These are phyloP conservation scores for Hanseniaspora sp. DNA, from an alignment of 1,139 yeast genomes.

Conservation along the genomic window DNA sequence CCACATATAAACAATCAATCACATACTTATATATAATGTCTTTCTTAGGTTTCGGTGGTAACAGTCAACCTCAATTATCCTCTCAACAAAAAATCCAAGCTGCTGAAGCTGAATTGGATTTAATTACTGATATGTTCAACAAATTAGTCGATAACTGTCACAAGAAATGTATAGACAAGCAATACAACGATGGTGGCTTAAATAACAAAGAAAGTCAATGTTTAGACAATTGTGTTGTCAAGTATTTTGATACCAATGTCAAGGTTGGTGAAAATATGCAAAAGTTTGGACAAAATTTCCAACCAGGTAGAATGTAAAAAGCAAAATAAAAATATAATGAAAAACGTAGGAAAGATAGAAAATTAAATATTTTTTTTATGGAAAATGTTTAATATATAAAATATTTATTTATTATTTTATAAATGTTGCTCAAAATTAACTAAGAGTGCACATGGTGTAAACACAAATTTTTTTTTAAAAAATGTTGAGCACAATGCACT, in stretches of 20 bases:
- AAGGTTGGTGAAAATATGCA: constrained; percentile 91
- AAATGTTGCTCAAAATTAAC: no score
- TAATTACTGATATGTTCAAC: constrained; percentile 97
- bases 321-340: constrained; percentile 9
- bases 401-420: no score
- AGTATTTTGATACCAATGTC: constrained; percentile 90
- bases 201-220: constrained; percentile 80
- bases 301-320: constrained; percentile 30
- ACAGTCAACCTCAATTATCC: constrained; percentile 58
- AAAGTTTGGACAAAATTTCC: constrained; percentile 47
- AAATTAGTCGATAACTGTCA: constrained; percentile 75
- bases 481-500: no score
- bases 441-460: no score
- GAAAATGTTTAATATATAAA: no score
- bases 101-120: constrained; percentile 83
- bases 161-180: constrained; percentile 61
- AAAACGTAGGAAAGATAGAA: neutral
- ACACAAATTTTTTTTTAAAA: no score
- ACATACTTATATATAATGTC: constrained; percentile 39
- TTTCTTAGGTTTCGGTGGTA: constrained; percentile 77
- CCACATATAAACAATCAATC: neutral
- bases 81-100: constrained; percentile 70
- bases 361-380: neutral
- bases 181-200: constrained; percentile 65
- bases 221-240: constrained; percentile 93